Evolutionary conservation across 805 yeast species (phyloP).

Genomic region (Cyberlindnera subsufficiens): DNA sequence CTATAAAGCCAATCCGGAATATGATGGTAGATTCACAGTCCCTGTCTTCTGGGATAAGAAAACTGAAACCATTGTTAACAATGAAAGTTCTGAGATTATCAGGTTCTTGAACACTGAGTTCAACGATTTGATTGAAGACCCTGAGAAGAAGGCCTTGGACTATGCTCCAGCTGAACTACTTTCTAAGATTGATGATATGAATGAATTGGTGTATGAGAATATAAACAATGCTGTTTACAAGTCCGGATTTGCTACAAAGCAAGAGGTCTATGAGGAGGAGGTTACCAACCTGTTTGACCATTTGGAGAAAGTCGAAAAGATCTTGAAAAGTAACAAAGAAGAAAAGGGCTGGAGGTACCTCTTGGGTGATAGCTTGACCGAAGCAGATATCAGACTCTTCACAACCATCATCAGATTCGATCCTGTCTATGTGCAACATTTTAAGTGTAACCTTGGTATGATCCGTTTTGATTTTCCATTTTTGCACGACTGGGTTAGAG

Average conservation of each 20-base stretch:
- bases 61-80: conserved; percentile 76
- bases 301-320: conserved; percentile 63
- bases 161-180: conserved; percentile 55
- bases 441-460: conserved; percentile 83
- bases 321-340: conserved; percentile 38
- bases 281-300: conserved; percentile 57
- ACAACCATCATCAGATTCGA: conserved; percentile 90
- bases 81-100: conserved; percentile 86
- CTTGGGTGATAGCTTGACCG: conserved; percentile 66
- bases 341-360: conserved; percentile 33
- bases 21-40: conserved; percentile 81
- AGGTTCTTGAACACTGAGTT: conserved; percentile 78
- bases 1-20: conserved; percentile 67
- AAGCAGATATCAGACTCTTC: conserved; percentile 83
- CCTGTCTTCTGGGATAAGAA: conserved; percentile 92
- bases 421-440: conserved; percentile 90
- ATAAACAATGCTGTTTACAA: conserved; percentile 94
- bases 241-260: conserved; percentile 81
- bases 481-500: conserved; percentile 73
- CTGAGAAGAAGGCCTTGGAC: conserved; percentile 43
- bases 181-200: conserved; percentile 64
- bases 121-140: conserved; percentile 45
- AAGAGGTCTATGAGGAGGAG: conserved; percentile 72
- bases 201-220: conserved; percentile 75
- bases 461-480: conserved; percentile 76